These are phyloP conservation scores for Colletotrichum zoysiae DNA, from an alignment of 2,329 filamentous ascomycete species.

Conservation along the genomic window DNA sequence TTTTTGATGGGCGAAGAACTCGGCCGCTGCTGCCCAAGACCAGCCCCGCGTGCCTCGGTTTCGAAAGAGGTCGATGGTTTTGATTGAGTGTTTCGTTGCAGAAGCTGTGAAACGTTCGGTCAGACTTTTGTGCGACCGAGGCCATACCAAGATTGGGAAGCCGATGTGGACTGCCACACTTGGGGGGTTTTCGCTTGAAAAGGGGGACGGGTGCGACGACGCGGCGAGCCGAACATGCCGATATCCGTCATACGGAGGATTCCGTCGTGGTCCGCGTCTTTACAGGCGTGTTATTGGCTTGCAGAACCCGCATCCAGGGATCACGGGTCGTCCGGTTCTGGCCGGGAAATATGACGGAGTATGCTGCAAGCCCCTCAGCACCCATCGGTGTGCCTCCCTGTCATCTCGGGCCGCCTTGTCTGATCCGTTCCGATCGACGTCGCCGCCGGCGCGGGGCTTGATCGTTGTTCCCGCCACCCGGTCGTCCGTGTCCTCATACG, in stretches of 20 bases:
- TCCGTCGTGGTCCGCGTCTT: not conserved
- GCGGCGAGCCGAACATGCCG: not conserved
- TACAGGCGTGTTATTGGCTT: not conserved
- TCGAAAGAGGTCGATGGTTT: not conserved
- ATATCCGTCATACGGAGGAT: not conserved
- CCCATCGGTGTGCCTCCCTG: not conserved
- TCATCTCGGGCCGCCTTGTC: not conserved
- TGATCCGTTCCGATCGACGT: not conserved
- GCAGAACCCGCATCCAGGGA: not conserved
- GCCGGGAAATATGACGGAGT: not conserved
- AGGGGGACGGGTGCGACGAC: not conserved
- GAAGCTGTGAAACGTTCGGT: not conserved
- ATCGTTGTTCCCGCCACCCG: not conserved
- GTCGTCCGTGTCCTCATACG: not conserved
- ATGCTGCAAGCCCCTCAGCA: not conserved
- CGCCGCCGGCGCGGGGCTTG: not conserved
- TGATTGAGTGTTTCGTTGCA: not conserved
- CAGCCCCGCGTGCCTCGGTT: not conserved
- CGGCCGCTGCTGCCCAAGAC: not conserved
- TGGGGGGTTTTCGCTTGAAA: too few species aligned
- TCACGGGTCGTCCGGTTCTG: not conserved
- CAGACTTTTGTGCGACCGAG: not conserved
- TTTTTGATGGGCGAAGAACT: not conserved
- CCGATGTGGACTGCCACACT: not conserved
- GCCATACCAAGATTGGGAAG: not conserved